Evolutionary conservation across 2,329 filamentous ascomycete genomes (phyloP), one percentile per base, ranked within the genome.

Genomic region (Alternaria alternata): DNA sequence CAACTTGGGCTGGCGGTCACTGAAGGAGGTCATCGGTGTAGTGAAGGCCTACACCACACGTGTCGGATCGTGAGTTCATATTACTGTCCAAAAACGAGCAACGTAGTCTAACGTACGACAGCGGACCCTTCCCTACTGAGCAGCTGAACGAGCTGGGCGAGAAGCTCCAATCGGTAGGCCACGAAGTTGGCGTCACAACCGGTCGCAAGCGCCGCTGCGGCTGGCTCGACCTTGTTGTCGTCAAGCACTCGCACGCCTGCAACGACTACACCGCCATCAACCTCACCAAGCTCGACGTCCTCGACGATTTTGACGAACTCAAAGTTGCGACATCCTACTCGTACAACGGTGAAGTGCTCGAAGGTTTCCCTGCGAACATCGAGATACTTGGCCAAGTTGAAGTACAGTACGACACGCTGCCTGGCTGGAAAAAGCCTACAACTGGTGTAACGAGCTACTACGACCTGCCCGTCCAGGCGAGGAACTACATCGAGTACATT

Each of bases 261-360:
- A 91, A 91, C 80, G 84, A 89, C 80, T 91, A 91, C 79, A 88
- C 87, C 0, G 78, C 82, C 44, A 80, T 89, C 69, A 89, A 89
- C 79, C 80, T 89, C 57, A 89, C 87, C 58, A 89, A 89, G 78
- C 84, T 91, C 22, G 89, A 92, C 68, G 84, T 93, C 38, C 83
- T 93, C 16, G 91, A 93, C 75, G 86, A 86, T 32, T 93, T 96
- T 75, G 83, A 86, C 9, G 89, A 88, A 71, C 86, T 96, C 79
- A 91, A 93, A 77, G 83, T 92, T 51, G 91, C 90, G 18, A 86
- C 90, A 14, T 88, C 87, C 2, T 96, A 96, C 81, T 81, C 81
- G 12, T 67, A 86, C 72, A 83, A 86, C 51, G 86, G 86, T 43
- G 73, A 85, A 71, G 79, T 81, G 56, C 77, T 90, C 11, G 82